Conservation (phyloP, 106 monocot genomes). For the Dioscorea alata region DNA sequence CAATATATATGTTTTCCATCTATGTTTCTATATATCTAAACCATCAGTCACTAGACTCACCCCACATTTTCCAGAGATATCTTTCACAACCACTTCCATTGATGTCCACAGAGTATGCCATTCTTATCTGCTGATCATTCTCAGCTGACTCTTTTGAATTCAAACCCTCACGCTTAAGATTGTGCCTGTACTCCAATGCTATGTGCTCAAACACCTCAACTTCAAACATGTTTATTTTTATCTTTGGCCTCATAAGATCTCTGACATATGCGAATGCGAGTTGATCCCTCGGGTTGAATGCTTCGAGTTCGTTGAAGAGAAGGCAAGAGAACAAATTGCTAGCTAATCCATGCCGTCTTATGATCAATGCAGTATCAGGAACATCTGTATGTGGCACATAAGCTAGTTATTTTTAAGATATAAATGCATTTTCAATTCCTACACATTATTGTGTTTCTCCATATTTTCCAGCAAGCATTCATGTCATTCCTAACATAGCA, state of each 20-base stretch:
- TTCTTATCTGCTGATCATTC: conserved; percentile 12
- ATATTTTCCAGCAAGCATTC: background rate
- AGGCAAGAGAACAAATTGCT: conserved; percentile 85
- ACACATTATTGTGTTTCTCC: background rate
- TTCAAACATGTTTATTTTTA: conserved; percentile 74
- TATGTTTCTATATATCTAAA: no score
- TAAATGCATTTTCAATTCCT: background rate
- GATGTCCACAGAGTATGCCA: conserved; percentile 20
- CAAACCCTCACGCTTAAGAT: conserved; percentile 28
- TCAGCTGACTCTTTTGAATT: no score
- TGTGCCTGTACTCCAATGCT: conserved; percentile 78
- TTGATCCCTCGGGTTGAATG: conserved; percentile 87
- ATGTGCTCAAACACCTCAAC: conserved; percentile 73
- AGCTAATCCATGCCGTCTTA: conserved; percentile 42
- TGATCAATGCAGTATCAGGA: conserved; percentile 81
- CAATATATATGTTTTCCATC: no score
- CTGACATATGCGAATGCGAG: conserved; percentile 86
- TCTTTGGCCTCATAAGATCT: conserved; percentile 63
- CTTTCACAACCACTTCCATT: conserved; percentile 49
- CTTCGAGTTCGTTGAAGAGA: conserved; percentile 93
- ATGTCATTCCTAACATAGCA: background rate
- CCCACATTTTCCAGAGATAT: conserved; percentile 80
- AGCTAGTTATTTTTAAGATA: background rate
- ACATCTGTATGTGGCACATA: conserved; percentile 49
- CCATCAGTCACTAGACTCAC: conserved; percentile 30